Percentiles rank a stretch among this genome's conserved stretches.
Conservation (phyloP, 2,329 filamentous ascomycete species). For the Colletotrichum filicis region DNA sequence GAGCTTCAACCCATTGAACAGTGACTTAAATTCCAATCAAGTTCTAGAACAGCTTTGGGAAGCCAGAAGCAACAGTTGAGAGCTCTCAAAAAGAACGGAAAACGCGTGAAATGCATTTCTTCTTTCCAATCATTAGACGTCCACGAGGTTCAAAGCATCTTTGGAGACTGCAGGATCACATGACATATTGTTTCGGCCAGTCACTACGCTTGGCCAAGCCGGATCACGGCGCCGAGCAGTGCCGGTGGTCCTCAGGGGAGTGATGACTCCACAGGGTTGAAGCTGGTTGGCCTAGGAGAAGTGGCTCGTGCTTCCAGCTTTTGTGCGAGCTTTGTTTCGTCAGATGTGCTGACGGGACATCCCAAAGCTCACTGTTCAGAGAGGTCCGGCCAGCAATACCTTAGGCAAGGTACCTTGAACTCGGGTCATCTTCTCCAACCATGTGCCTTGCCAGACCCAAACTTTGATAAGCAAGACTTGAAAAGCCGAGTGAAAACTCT, state of each 20-base stretch:
- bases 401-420: background rate
- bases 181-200: background rate
- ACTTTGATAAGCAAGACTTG: background rate
- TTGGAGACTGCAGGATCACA: background rate
- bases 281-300: background rate
- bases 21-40: background rate
- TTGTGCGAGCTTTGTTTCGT: too few relatives aligned
- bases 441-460: constrained; percentile 7
- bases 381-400: too few relatives aligned
- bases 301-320: background rate
- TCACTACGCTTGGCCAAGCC: background rate
- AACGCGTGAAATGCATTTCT: too few relatives aligned
- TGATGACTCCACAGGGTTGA: background rate
- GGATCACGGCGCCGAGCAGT: background rate
- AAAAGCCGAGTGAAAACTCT: background rate
- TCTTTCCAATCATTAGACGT: background rate
- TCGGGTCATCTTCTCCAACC: background rate
- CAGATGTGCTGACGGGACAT: too few relatives aligned
- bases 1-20: background rate
- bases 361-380: background rate
- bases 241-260: background rate
- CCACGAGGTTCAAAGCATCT: background rate
- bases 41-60: background rate
- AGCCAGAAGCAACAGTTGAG: background rate
- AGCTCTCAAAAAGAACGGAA: background rate